Conservation (phyloP, 306 rosid species). For the Prunus mira region DNA sequence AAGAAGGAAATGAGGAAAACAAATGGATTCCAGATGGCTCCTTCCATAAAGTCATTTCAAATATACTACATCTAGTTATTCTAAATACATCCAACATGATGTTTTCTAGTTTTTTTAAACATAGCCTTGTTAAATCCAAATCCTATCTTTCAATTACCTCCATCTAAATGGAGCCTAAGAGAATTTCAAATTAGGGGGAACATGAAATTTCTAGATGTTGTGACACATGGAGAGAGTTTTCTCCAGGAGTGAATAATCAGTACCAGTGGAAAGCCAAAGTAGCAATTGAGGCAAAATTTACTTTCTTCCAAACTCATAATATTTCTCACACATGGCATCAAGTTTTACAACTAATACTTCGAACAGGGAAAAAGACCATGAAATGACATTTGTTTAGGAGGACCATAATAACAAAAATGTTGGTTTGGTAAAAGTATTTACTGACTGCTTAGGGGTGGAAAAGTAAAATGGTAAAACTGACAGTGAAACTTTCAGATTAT, state of each 20-base stretch:
- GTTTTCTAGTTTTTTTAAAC: too few species aligned
- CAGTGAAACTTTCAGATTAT: not conserved
- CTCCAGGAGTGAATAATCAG: not conserved
- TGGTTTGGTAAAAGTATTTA: not conserved
- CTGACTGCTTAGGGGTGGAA: not conserved
- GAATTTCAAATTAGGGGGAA: not conserved
- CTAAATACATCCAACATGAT: too few species aligned
- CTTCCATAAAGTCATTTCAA: too few species aligned
- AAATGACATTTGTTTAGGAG: not conserved
- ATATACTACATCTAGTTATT: too few species aligned
- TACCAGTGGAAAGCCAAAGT: not conserved
- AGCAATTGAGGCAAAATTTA: not conserved
- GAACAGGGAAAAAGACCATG: not conserved
- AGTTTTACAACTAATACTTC: not conserved
- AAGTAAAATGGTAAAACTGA: not conserved
- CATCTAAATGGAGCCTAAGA: not conserved
- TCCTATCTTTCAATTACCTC: too few species aligned
- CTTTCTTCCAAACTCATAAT: not conserved
- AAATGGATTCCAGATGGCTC: too few species aligned
- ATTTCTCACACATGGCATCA: not conserved
- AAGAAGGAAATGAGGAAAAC: not conserved
- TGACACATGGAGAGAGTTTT: not conserved
- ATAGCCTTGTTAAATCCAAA: too few species aligned
- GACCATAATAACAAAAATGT: not conserved
- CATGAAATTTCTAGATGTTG: not conserved